Percentiles rank a stretch among this genome's conserved stretches.
phyloP scores from a whole-genome alignment of 805 yeast species.

The Torulaspora gathmanii region DNA sequence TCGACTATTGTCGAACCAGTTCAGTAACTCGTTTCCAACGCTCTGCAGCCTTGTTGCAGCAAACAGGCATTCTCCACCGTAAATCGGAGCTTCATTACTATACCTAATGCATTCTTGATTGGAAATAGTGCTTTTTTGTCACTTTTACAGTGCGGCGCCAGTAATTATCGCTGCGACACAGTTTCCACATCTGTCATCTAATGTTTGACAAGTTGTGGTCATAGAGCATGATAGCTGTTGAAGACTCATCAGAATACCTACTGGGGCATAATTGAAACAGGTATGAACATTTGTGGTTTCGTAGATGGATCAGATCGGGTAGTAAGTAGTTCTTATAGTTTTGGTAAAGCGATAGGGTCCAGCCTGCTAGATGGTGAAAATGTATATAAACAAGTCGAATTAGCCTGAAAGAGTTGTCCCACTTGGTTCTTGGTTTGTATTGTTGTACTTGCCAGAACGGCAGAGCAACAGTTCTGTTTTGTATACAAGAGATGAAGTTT shows the following conservation, averaged over 20 bases:
- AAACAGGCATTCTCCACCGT: background rate
- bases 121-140: background rate
- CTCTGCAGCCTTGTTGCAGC: background rate
- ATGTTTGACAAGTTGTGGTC: background rate
- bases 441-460: background rate
- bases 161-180: constrained; percentile 3
- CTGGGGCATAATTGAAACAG: background rate
- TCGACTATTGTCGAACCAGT: background rate
- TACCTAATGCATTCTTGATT: background rate
- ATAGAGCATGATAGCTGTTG: background rate
- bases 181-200: constrained; percentile 3
- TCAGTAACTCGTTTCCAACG: background rate
- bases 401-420: background rate
- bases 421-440: background rate
- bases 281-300: constrained; percentile 3
- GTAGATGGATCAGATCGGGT: background rate
- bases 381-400: background rate
- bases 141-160: background rate
- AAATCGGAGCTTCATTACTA: background rate
- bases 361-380: background rate
- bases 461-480: background rate
- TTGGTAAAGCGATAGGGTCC: background rate
- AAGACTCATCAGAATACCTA: background rate
- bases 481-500: background rate
- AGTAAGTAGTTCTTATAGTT: no score